These are phyloP conservation scores for Datura wrightii DNA, from an alignment of 257 asterid genomes.

Conservation along the genomic window DNA sequence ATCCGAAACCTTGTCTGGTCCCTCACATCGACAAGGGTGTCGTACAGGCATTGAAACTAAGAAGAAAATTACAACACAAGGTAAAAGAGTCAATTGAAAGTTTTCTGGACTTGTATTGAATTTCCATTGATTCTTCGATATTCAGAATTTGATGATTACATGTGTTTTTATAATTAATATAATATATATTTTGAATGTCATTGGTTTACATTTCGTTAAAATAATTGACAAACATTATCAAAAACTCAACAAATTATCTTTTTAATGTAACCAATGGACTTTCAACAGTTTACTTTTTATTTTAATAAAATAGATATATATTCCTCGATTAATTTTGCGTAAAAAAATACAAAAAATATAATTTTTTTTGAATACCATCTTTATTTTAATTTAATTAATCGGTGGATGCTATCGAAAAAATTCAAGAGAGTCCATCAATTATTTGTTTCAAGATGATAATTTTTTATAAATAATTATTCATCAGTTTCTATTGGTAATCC, in stretches of 20 bases:
- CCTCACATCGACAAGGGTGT: not conserved
- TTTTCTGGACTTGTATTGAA: not conserved
- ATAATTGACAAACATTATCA: too few species aligned
- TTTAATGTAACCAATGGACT: not conserved
- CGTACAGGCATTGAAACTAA: not conserved
- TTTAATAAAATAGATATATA: not conserved
- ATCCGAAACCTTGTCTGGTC: conserved; percentile 16
- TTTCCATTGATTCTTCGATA: too few species aligned
- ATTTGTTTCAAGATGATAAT: too few species aligned
- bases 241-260: not conserved
- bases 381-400: not conserved
- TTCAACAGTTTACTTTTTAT: not conserved
- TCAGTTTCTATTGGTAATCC: too few species aligned
- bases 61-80: not conserved
- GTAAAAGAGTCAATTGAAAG: conserved; percentile 6
- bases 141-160: not conserved
- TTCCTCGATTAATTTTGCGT: not conserved
- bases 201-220: not conserved
- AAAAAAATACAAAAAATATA: not conserved
- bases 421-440: not conserved
- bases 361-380: not conserved
- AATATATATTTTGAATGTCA: too few species aligned
- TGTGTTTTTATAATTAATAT: too few species aligned
- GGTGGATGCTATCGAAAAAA: not conserved
- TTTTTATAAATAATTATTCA: too few species aligned